Evolutionary conservation across 2,329 filamentous ascomycete genomes (phyloP).

Genomic region (Trichophyton mentagrophytes): DNA sequence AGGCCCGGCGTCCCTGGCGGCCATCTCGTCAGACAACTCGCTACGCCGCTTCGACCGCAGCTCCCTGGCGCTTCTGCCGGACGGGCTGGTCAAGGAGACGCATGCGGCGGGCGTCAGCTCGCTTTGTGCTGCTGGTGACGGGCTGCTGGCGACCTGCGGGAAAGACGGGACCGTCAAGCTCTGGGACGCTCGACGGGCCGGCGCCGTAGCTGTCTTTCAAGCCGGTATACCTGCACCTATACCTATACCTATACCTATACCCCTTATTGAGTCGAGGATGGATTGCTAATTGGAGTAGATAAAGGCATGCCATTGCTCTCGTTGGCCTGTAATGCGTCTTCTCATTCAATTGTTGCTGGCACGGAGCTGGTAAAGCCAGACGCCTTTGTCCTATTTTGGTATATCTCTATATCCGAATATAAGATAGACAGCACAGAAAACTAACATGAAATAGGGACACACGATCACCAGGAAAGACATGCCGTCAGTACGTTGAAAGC

Average conservation of each 20-base stretch:
- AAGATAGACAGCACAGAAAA: neutral
- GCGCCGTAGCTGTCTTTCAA: constrained; percentile 23
- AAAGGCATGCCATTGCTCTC: constrained; percentile 41
- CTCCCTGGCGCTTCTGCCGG: constrained; percentile 21
- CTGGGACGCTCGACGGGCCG: constrained; percentile 28
- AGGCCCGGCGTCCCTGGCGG: constrained; percentile 24
- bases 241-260: too few species aligned
- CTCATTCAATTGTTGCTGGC: constrained; percentile 41
- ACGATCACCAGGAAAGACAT: constrained; percentile 25
- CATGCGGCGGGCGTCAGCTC: constrained; percentile 27
- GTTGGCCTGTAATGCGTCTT: constrained; percentile 35
- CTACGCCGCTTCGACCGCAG: constrained; percentile 30
- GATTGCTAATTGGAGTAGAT: constrained; percentile 22
- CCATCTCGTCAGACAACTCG: constrained; percentile 36
- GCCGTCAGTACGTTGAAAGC: constrained; percentile 34
- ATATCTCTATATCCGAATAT: constrained; percentile 14
- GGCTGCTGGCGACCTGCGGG: constrained; percentile 16
- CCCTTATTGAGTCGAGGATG: neutral
- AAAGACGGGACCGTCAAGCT: constrained; percentile 31
- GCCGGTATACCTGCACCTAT: constrained; percentile 19
- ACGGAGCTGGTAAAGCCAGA: constrained; percentile 40
- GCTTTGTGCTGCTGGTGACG: constrained; percentile 16
- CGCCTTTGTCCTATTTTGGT: constrained; percentile 34
- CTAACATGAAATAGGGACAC: constrained; percentile 26
- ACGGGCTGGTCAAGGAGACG: constrained; percentile 10